These are phyloP conservation scores for Acephala macrosclerotiorum DNA, from an alignment of 2,329 filamentous ascomycete genomes.

Conservation along the genomic window DNA sequence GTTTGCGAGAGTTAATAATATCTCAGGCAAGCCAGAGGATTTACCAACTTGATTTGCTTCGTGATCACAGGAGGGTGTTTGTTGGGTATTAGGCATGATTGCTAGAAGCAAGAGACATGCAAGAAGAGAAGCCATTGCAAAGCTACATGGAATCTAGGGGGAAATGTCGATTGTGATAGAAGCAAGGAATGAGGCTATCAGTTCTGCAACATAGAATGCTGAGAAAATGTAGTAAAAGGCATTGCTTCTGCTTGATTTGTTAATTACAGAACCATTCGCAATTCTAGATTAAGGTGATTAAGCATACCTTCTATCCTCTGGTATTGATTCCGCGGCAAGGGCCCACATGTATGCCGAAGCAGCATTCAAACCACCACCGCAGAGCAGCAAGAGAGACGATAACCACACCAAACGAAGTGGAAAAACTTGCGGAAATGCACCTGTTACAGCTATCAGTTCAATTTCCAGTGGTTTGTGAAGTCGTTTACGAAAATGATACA, in stretches of 20 bases:
- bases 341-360: conserved; percentile 44
- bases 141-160: conserved; percentile 41
- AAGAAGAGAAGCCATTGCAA: conserved; percentile 37
- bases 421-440: conserved; percentile 40
- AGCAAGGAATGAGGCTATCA: conserved; percentile 40
- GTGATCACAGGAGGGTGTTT: too few species aligned
- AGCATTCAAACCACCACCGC: conserved; percentile 42
- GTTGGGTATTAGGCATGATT: conserved; percentile 32
- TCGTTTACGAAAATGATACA: conserved; percentile 18
- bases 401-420: conserved; percentile 40
- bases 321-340: conserved; percentile 41
- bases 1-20: conserved; percentile 27
- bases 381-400: conserved; percentile 40
- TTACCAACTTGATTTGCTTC: too few species aligned
- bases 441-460: too few species aligned
- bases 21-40: conserved; percentile 14
- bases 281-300: not conserved
- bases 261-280: not conserved
- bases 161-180: conserved; percentile 41
- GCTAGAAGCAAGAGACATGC: conserved; percentile 35
- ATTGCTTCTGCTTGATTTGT: conserved; percentile 35
- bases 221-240: conserved; percentile 45
- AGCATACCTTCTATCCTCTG: conserved; percentile 34
- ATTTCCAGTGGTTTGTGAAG: too few species aligned
- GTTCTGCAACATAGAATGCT: conserved; percentile 43